Conservation (phyloP, 345 rosid species). For the Acer negundo region DNA sequence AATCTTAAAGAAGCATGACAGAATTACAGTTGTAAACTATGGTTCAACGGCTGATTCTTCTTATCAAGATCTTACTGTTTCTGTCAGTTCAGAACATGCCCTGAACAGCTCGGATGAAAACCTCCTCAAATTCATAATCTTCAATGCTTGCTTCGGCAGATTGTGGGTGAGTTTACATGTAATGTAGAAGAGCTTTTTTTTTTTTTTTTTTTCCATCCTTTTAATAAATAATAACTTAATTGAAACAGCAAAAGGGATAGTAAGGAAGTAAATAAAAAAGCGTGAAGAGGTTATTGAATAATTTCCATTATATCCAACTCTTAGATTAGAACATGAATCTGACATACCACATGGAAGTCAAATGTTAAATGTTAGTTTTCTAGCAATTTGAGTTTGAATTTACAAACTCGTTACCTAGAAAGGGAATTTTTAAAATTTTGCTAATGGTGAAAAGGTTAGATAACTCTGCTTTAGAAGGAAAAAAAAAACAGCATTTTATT, state of each 20-base stretch:
- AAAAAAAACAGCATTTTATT: not conserved
- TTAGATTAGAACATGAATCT: not conserved
- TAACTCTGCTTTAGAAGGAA: not conserved
- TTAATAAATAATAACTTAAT: not conserved
- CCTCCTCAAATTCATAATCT: slow-evolving; percentile 51
- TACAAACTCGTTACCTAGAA: not conserved
- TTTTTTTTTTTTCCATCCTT: not conserved
- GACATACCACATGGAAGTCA: not conserved
- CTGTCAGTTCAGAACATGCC: slow-evolving; percentile 42
- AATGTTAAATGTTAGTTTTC: not conserved
- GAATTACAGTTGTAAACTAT: slow-evolving; percentile 51
- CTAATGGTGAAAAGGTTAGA: not conserved
- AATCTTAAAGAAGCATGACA: slow-evolving; percentile 52
- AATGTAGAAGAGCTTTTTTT: not conserved
- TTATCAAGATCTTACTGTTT: slow-evolving; percentile 52
- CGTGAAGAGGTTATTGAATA: not conserved
- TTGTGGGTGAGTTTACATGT: slow-evolving; percentile 55
- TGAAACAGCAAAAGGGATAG: not conserved
- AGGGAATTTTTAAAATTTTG: not conserved
- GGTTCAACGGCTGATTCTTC: slow-evolving; percentile 56
- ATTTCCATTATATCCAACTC: not conserved
- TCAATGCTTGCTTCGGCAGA: slow-evolving; percentile 55
- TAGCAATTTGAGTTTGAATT: not conserved
- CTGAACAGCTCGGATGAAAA: slow-evolving; percentile 62
- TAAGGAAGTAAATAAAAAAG: not conserved